Evolutionary conservation across 2,329 filamentous ascomycete species (phyloP).

Genomic region (Tetracladium maxilliforme): DNA sequence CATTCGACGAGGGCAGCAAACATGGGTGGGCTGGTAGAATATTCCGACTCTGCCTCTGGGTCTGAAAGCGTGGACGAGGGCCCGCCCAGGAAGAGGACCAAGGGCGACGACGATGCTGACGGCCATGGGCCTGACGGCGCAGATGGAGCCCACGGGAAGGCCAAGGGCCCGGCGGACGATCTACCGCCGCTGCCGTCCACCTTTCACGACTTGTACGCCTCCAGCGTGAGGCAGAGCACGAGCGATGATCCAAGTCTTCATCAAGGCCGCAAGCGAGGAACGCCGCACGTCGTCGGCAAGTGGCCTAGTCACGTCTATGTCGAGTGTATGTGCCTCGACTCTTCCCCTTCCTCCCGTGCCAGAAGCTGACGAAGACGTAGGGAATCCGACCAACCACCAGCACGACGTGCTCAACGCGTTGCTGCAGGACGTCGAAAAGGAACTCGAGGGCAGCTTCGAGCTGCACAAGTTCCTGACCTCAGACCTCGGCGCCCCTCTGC

Average conservation of each 20-base stretch:
- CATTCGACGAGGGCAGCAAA: no score
- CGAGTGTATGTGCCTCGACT: slow-evolving; percentile 55
- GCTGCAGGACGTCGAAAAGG: slow-evolving; percentile 15
- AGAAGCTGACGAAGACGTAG: slow-evolving; percentile 19
- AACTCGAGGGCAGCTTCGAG: slow-evolving; percentile 16
- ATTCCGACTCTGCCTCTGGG: no score
- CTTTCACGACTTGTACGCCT: slow-evolving; percentile 85
- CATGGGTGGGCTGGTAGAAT: no score
- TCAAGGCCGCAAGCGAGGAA: slow-evolving; percentile 66
- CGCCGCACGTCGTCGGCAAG: slow-evolving; percentile 73
- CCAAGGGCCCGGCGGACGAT: no score
- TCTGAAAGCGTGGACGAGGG: no score
- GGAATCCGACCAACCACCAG: slow-evolving; percentile 36
- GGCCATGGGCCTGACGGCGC: no score
- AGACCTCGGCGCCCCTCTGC: slow-evolving; percentile 62
- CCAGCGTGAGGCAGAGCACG: slow-evolving; percentile 61
- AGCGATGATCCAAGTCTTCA: slow-evolving; percentile 75
- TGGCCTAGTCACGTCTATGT: slow-evolving; percentile 91
- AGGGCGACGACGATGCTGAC: no score
- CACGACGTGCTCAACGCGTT: slow-evolving; percentile 28
- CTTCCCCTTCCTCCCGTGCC: slow-evolving; percentile 2
- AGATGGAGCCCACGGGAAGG: no score
- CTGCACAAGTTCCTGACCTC: slow-evolving; percentile 61
- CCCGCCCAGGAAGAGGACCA: no score
- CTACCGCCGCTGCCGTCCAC: slow-evolving; percentile 62